Conservation (phyloP, 2,329 filamentous ascomycete genomes). For the Amauroascus verrucosus region DNA sequence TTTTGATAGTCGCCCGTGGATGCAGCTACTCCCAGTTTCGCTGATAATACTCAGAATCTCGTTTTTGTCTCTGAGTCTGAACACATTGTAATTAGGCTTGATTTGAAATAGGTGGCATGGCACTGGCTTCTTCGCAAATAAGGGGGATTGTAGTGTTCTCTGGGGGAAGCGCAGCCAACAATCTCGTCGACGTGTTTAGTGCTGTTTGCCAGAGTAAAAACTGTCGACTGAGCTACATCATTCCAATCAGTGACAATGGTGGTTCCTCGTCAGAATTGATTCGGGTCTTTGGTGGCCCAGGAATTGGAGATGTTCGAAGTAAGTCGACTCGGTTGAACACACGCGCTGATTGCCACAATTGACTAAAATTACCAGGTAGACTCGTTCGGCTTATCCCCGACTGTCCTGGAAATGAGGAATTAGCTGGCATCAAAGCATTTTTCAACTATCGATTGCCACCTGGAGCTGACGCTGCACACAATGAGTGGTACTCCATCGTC, state of each 20-base stretch:
- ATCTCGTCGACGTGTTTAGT: slow-evolving; percentile 79
- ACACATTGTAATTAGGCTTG: neutral
- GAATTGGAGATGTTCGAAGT: slow-evolving; percentile 69
- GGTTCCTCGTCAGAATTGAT: slow-evolving; percentile 90
- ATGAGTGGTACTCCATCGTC: slow-evolving; percentile 81
- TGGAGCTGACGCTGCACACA: slow-evolving; percentile 50
- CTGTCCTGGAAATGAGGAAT: slow-evolving; percentile 49
- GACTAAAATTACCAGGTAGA: slow-evolving; percentile 48
- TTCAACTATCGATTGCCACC: slow-evolving; percentile 78
- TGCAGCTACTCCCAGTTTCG: no score
- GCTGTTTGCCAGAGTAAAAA: slow-evolving; percentile 53
- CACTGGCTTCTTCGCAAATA: neutral
- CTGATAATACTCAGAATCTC: neutral
- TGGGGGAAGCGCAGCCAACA: slow-evolving; percentile 89
- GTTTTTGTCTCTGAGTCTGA: neutral
- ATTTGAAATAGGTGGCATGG: neutral
- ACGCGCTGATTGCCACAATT: neutral
- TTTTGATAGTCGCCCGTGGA: no score
- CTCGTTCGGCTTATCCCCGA: slow-evolving; percentile 83
- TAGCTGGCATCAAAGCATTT: slow-evolving; percentile 63
- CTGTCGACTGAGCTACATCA: slow-evolving; percentile 69
- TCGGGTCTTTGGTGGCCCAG: slow-evolving; percentile 85
- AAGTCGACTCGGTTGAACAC: slow-evolving; percentile 23
- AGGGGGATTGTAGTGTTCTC: slow-evolving; percentile 74
- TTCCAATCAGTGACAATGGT: slow-evolving; percentile 93